Evolutionary conservation across 257 asterid genomes (phyloP).

Genomic region (Forsythia viridissima): DNA sequence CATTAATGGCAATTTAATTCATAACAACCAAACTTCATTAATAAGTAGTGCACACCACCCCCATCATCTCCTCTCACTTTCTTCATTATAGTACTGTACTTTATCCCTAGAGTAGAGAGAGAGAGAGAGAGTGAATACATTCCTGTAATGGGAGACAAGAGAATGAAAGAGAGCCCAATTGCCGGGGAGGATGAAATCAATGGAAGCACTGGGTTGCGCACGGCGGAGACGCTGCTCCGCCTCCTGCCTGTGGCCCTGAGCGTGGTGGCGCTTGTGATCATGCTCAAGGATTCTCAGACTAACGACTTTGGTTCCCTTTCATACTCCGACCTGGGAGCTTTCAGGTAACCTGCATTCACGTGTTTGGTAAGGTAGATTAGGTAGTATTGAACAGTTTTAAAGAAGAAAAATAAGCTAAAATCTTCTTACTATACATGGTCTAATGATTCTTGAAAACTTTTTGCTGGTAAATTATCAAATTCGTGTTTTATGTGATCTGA

Average conservation of each 20-base stretch:
- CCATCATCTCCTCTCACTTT: not conserved
- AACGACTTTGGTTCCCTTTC: slow-evolving; percentile 74
- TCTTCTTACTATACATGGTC: too few relatives aligned
- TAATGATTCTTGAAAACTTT: too few relatives aligned
- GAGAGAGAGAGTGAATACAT: too few relatives aligned
- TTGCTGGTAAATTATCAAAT: too few relatives aligned
- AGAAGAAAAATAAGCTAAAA: too few relatives aligned
- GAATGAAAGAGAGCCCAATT: slow-evolving; percentile 17
- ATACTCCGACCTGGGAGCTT: slow-evolving; percentile 84
- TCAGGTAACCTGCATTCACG: slow-evolving; percentile 43
- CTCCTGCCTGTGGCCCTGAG: slow-evolving; percentile 71
- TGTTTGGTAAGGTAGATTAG: too few relatives aligned
- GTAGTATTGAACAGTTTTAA: too few relatives aligned
- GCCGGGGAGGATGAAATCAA: slow-evolving; percentile 1
- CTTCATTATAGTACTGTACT: not conserved
- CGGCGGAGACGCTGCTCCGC: slow-evolving; percentile 79
- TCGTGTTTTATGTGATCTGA: too few relatives aligned
- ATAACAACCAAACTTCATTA: slow-evolving; percentile 38
- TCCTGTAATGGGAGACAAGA: slow-evolving; percentile 20
- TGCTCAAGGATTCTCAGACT: slow-evolving; percentile 81
- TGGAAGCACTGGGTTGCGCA: not conserved
- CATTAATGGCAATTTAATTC: slow-evolving; percentile 66
- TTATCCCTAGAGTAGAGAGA: not conserved
- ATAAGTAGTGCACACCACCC: slow-evolving; percentile 28
- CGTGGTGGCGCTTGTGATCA: slow-evolving; percentile 72